Percentiles rank a stretch among this genome's conserved stretches.
phyloP scores from a whole-genome alignment of 768 basidiomycete species.

The Mrakia gelida region DNA sequence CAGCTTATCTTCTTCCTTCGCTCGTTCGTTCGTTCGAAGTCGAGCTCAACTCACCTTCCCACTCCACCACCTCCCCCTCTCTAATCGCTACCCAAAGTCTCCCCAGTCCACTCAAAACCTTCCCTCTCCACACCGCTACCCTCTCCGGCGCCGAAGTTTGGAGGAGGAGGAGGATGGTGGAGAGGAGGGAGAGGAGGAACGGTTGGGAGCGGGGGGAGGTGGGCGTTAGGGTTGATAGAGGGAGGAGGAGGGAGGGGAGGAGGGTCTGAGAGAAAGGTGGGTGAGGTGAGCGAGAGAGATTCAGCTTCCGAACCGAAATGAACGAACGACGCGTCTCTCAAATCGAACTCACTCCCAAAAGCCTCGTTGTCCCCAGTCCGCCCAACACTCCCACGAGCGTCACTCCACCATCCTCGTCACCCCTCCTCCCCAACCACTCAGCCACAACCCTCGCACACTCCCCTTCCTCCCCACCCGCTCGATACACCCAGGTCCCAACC shows the following conservation, averaged over 20 bases:
- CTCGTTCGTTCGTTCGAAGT: not conserved
- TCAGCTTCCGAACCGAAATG: not conserved
- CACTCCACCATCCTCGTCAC: not conserved
- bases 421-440: not conserved
- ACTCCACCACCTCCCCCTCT: constrained; percentile 20
- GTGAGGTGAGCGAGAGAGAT: not conserved
- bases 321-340: not conserved
- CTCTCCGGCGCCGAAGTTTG: not conserved
- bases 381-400: constrained; percentile 7
- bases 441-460: constrained; percentile 19
- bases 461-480: constrained; percentile 23
- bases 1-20: too few relatives aligned
- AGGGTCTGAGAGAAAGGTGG: not conserved
- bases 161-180: not conserved
- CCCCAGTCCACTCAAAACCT: constrained; percentile 14
- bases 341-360: constrained; percentile 13
- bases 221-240: constrained; percentile 11
- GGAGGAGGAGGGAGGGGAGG: constrained; percentile 21
- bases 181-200: constrained; percentile 13
- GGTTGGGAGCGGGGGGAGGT: constrained; percentile 1
- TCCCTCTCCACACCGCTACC: constrained; percentile 23
- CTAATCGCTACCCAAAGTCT: constrained; percentile 26
- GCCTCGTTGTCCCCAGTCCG: not conserved
- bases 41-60: not conserved
- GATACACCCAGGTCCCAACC: constrained; percentile 24